Conservation (phyloP, 441 rosid genomes). For the Geranium incanum region DNA sequence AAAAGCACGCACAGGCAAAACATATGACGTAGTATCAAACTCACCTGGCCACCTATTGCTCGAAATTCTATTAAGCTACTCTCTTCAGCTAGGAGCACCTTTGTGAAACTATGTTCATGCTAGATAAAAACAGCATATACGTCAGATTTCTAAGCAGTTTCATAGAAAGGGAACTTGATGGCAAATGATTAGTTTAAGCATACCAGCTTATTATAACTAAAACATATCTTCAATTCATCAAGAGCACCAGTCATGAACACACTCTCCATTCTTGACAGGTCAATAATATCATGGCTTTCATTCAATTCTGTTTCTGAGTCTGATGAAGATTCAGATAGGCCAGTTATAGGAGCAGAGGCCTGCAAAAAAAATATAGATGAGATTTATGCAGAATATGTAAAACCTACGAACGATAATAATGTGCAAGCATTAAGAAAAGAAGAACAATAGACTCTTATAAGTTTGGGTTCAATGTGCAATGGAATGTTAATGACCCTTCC, state of each 20-base stretch:
- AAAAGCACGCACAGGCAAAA: slow-evolving; percentile 19
- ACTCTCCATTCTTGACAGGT: slow-evolving; percentile 47
- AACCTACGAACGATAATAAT: neutral
- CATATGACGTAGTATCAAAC: slow-evolving; percentile 16
- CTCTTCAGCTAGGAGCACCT: slow-evolving; percentile 80
- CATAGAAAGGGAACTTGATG: slow-evolving; percentile 19
- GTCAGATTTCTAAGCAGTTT: slow-evolving; percentile 29
- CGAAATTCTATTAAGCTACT: slow-evolving; percentile 69
- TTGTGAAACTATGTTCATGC: slow-evolving; percentile 56
- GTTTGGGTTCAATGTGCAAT: neutral
- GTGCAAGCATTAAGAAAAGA: neutral
- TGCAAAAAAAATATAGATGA: slow-evolving; percentile 27
- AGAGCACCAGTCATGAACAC: slow-evolving; percentile 80
- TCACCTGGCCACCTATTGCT: slow-evolving; percentile 96
- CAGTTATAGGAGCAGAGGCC: slow-evolving; percentile 77
- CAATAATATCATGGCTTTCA: slow-evolving; percentile 33
- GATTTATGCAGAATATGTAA: slow-evolving; percentile 2
- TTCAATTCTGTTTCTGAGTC: slow-evolving; percentile 60
- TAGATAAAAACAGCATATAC: slow-evolving; percentile 30
- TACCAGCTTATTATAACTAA: slow-evolving; percentile 67
- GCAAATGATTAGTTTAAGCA: slow-evolving; percentile 18
- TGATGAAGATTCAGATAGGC: slow-evolving; percentile 87
- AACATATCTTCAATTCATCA: slow-evolving; percentile 81
- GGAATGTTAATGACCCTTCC: neutral
- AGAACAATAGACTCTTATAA: neutral